Base-by-base conservation (phyloP, 1,284 basidiomycete species). In the Pseudozyma thailandica region DNA sequence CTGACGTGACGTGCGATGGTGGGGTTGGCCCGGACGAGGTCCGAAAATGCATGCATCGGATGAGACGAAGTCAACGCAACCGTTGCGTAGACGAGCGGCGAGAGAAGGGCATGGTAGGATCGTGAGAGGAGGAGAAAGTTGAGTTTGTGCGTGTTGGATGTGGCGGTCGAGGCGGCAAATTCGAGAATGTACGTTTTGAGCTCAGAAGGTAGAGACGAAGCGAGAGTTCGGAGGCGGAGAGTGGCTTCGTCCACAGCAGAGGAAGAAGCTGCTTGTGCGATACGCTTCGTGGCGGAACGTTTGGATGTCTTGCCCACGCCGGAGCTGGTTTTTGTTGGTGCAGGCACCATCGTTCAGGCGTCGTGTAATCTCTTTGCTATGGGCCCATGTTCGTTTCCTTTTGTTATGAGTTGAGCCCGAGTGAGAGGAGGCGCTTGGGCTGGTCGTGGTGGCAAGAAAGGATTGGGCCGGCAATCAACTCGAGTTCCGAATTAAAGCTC, bases 1-100 rank as follows among this genome's bases (percentile, higher is more conserved):
- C 62, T 59, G 6, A 82, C 77, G 20, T 55, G 41, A 10, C 79
- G 71, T 2, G 74, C 75, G 8, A 71, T 12, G 3, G 73, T 69
- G 1, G 74, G 48, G 12, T 61, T 23, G 6, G 42, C 15, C 18
- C 56, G 63, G 39, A 68, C 62, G 16, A 75, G 55, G 3, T 42
- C n/a, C n/a, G 66, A 52, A 28, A 79, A 79, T 1, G 62, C 46
- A 35, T 65, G 63, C 7, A 79, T 61, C 5, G 62, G 50, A 1
- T 38, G n/a, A 6, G 69, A 61, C 13, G 61, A 61, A 31, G 54
- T 58, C 2, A 79, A 54, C 4, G 60, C 59, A 6, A 79, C 44
- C 1, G 55, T 60, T 8, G 35, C 25, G 50, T 72, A 79, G 23
- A 73, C n/a, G n/a, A 56, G 46, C 6, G 66, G 65, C 4, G 68